phyloP scores from a whole-genome alignment of 1,139 yeast species.

The Yamadazyma dendronema region DNA sequence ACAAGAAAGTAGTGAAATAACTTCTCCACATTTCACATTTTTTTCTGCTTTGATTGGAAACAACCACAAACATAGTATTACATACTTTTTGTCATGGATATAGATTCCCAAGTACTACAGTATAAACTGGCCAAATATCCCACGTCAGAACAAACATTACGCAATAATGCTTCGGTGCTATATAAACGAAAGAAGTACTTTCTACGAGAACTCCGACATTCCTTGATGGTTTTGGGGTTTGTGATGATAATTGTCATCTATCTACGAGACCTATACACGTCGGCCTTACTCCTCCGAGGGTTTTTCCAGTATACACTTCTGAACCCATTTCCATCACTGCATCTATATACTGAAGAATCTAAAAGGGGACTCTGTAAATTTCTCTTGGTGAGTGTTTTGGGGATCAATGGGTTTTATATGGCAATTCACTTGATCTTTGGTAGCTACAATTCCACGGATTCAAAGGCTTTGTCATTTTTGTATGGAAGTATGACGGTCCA shows the following conservation, averaged over 20 bases:
- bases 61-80: too few species aligned
- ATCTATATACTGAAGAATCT: slow-evolving; percentile 24
- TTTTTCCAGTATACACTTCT: slow-evolving; percentile 30
- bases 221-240: slow-evolving; percentile 29
- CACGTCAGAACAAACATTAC: slow-evolving; percentile 35
- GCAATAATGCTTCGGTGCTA: slow-evolving; percentile 34
- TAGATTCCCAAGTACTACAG: slow-evolving; percentile 21
- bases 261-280: slow-evolving; percentile 35
- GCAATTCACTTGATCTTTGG: slow-evolving; percentile 32
- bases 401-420: slow-evolving; percentile 25
- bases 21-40: too few species aligned
- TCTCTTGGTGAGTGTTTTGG: slow-evolving; percentile 24
- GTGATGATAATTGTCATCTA: slow-evolving; percentile 31
- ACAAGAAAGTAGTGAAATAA: too few species aligned
- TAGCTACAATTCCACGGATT: slow-evolving; percentile 16
- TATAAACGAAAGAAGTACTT: slow-evolving; percentile 42
- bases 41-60: too few species aligned
- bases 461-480: slow-evolving; percentile 18
- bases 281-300: slow-evolving; percentile 26
- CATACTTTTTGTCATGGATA: not conserved
- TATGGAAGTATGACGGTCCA: slow-evolving; percentile 40
- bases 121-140: slow-evolving; percentile 35
- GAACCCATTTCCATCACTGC: slow-evolving; percentile 23
- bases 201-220: slow-evolving; percentile 31
- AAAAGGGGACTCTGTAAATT: slow-evolving; percentile 28